Evolutionary conservation across 495 filamentous ascomycete genomes (phyloP), one percentile per base, ranked within the genome.

Genomic region (Neurospora intermedia): DNA sequence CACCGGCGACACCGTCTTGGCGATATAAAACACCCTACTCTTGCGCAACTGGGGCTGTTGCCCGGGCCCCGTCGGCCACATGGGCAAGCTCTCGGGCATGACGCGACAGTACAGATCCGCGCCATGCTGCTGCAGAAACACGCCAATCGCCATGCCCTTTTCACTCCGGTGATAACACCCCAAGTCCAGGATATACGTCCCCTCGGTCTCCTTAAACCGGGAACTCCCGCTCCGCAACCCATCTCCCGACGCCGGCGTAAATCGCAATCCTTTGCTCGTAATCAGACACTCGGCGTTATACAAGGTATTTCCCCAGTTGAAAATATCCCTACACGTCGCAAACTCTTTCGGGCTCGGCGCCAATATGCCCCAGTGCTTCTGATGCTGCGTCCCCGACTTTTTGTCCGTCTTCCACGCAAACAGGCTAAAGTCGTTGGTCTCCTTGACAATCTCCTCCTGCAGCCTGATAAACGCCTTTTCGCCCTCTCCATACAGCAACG

Each of bases 61-160:
- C 42, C 38, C 3, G 41, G 18, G n/a, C 40, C 46, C 27, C 27
- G 23, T 39, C 35, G 18, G 23, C 38, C 9, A 43, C 42, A 18
- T 43, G 35, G 15, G 73, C 41, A 35, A 76, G 66, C 18, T 6
- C 4, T 75, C 71, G 0, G 76, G 69, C 31, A 42, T n/a, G 4
- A 78, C 70, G 15, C 76, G 71, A n/a, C 75, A 72, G 48, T 76
- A 78, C 11, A 78, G 13, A 42, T 76, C 76, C 46, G 66, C 73
- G 41, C 76, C 76, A 45, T 78, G 76, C 48, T 78, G 69, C 18
- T 70, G 75, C 27, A 78, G 46, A 39, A 69, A 74, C 48, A 78
- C 75, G 5, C 75, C 76, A 4, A 78, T 35, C 5, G 45, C 70
- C 42, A 35, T 43, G 8, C 27, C 35, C 23, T 69, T 43, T 8